phyloP scores from a whole-genome alignment of 257 asterid species.

The Mentha longifolia region DNA sequence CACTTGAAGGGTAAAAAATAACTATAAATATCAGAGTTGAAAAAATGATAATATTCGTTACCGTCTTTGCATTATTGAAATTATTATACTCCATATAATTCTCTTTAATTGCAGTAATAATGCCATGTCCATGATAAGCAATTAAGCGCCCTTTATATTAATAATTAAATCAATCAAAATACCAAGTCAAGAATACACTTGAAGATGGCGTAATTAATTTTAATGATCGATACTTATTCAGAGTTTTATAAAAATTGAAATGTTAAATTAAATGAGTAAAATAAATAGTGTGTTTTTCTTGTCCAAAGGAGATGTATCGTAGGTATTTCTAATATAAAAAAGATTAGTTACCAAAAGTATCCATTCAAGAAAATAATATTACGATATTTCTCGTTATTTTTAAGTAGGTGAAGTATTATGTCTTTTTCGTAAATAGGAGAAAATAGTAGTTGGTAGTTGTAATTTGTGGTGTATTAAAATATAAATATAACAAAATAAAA shows the following conservation, averaged over 20 bases:
- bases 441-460: conserved; percentile 27
- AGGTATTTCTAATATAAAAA: background rate
- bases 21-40: background rate
- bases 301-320: background rate
- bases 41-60: background rate
- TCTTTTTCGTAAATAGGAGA: conserved; percentile 7
- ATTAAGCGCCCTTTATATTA: too few species aligned
- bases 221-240: background rate
- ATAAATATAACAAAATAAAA: background rate
- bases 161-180: background rate
- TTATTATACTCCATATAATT: conserved; percentile 1
- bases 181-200: background rate
- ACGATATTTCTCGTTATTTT: background rate
- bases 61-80: background rate
- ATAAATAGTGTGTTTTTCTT: background rate
- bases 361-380: conserved; percentile 35
- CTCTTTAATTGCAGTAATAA: background rate
- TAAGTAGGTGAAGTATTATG: background rate
- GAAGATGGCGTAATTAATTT: background rate
- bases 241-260: too few species aligned
- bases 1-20: background rate
- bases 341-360: conserved; percentile 8
- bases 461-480: background rate
- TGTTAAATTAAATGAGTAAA: too few species aligned
- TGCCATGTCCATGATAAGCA: background rate